phyloP scores from a whole-genome alignment of 768 basidiomycete species.

The Psilocybe azurescens region DNA sequence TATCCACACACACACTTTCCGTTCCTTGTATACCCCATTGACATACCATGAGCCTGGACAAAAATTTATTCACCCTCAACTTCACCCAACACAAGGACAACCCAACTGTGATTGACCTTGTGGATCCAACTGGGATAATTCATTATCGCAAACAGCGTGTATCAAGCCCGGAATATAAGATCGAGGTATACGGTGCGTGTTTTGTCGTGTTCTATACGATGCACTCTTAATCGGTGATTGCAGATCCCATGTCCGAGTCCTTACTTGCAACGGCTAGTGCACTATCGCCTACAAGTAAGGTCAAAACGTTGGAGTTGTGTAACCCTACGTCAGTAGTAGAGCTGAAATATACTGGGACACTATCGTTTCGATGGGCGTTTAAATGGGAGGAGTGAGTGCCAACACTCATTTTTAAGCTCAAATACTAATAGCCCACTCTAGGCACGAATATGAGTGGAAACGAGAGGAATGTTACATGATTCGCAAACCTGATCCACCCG shows the following conservation, averaged over 20 bases:
- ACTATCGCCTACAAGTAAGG: constrained; percentile 68
- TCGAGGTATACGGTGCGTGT: constrained; percentile 68
- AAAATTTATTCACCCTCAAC: constrained; percentile 84
- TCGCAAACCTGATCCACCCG: constrained; percentile 87
- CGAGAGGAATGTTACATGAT: constrained; percentile 83
- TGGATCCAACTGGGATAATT: constrained; percentile 62
- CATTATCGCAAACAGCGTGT: constrained; percentile 79
- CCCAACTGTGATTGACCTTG: constrained; percentile 69
- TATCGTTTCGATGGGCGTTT: constrained; percentile 80
- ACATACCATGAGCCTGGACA: constrained; percentile 75
- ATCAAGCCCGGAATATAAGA: constrained; percentile 58
- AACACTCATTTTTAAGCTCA: background rate
- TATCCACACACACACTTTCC: constrained; percentile 12
- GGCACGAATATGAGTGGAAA: constrained; percentile 88
- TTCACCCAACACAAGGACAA: constrained; percentile 64
- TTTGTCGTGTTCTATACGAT: background rate
- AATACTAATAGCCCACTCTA: constrained; percentile 31
- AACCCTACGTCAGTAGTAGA: constrained; percentile 77
- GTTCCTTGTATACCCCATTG: constrained; percentile 13
- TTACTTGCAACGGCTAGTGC: constrained; percentile 73
- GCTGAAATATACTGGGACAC: constrained; percentile 73
- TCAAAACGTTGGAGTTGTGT: constrained; percentile 75
- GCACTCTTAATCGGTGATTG: background rate
- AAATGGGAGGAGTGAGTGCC: constrained; percentile 80
- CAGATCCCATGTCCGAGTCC: constrained; percentile 77